These are phyloP conservation scores for Coccomyxa sp. DNA, from an alignment of 139 green algal species.

Conservation along the genomic window DNA sequence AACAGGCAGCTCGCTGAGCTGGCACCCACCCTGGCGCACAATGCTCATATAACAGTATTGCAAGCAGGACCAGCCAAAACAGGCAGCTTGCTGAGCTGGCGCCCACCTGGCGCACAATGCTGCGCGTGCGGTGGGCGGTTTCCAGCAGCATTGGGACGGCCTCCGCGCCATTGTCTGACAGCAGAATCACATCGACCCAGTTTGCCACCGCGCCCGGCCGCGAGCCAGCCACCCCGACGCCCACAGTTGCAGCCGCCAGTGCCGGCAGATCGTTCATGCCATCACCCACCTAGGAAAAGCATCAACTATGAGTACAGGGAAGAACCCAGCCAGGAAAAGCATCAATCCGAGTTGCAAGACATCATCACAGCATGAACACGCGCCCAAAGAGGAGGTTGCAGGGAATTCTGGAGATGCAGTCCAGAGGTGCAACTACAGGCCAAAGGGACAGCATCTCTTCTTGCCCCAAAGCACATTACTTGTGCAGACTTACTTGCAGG, in stretches of 20 bases:
- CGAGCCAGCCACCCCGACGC: constrained; percentile 58
- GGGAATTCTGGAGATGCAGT: too few species aligned
- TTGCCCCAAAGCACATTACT: neutral
- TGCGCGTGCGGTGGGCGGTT: constrained; percentile 52
- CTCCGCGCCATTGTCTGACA: constrained; percentile 64
- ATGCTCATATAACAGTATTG: too few species aligned
- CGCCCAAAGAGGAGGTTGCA: too few species aligned
- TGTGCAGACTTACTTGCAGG: too few species aligned
- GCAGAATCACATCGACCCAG: constrained; percentile 76
- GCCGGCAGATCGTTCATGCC: constrained; percentile 77
- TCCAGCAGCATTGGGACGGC: constrained; percentile 71
- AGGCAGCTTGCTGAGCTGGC: too few species aligned
- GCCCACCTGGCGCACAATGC: constrained; percentile 31
- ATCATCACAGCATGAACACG: neutral
- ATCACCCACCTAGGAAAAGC: constrained; percentile 38
- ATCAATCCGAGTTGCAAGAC: neutral
- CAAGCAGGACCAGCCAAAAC: too few species aligned
- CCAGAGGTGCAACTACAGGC: neutral
- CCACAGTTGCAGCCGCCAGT: constrained; percentile 66
- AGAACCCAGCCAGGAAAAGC: constrained; percentile 20
- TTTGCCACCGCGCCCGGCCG: constrained; percentile 64
- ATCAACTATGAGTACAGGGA: neutral
- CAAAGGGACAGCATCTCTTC: neutral
- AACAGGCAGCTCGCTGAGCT: too few species aligned
- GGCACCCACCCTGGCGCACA: neutral